Evolutionary conservation across 768 basidiomycete genomes (phyloP).

Genomic region (Rhodotorula sphaerocarpa): DNA sequence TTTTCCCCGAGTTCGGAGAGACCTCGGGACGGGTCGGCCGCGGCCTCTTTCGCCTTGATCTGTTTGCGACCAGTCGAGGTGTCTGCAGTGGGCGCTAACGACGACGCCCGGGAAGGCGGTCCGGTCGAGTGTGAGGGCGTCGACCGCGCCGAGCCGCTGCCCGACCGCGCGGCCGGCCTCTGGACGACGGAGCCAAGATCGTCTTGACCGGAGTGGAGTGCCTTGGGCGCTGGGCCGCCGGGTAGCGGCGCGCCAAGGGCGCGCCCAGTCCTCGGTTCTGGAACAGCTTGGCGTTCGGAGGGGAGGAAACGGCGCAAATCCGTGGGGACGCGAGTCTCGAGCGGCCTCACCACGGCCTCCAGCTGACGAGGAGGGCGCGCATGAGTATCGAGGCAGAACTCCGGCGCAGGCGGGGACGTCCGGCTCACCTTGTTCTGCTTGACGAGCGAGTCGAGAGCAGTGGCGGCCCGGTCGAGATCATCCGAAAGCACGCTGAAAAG

Average conservation of each 20-base stretch:
- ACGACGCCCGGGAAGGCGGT: too few relatives aligned
- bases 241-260: background rate
- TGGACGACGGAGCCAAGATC: background rate
- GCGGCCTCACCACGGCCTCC: background rate
- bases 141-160: background rate
- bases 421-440: constrained; percentile 17
- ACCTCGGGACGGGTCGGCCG: too few relatives aligned
- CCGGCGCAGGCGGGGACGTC: too few relatives aligned
- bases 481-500: constrained; percentile 14
- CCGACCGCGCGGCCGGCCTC: background rate
- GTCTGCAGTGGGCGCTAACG: too few relatives aligned
- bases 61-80: too few relatives aligned
- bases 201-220: background rate
- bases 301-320: constrained; percentile 7
- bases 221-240: background rate
- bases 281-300: background rate
- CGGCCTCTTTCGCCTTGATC: too few relatives aligned
- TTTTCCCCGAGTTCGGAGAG: too few relatives aligned
- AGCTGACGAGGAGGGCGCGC: constrained; percentile 1
- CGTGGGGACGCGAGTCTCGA: background rate
- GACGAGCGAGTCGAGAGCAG: constrained; percentile 7
- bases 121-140: background rate
- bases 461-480: constrained; percentile 5
- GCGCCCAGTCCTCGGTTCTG: background rate
- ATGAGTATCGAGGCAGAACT: background rate